phyloP scores from a whole-genome alignment of 768 basidiomycete species.

The Mrakia blollopis region DNA sequence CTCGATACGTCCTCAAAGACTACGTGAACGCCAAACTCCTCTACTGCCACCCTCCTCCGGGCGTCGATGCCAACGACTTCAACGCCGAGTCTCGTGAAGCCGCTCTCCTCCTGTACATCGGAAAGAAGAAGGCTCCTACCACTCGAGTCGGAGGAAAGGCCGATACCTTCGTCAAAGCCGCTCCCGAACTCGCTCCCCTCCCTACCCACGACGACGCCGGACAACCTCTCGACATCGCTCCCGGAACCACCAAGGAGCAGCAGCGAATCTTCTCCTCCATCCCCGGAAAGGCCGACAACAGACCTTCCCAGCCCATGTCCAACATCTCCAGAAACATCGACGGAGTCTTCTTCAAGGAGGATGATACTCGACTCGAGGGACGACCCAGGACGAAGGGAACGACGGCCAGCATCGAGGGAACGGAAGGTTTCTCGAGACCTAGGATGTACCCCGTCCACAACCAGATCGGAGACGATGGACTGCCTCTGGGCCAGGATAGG shows the following conservation, averaged over 20 bases:
- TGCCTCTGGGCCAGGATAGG: constrained; percentile 47
- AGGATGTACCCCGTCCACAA: constrained; percentile 80
- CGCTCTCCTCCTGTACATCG: constrained; percentile 53
- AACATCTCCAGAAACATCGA: constrained; percentile 62
- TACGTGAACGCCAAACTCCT: constrained; percentile 92
- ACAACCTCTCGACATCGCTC: constrained; percentile 29
- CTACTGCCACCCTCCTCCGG: constrained; percentile 76
- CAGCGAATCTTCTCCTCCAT: constrained; percentile 34
- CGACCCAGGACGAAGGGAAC: constrained; percentile 62
- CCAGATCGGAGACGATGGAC: constrained; percentile 70
- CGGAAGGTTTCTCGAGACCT: constrained; percentile 58
- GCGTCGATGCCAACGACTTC: constrained; percentile 59
- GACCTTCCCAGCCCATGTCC: constrained; percentile 40
- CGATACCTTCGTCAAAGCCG: constrained; percentile 65
- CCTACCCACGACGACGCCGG: constrained; percentile 40
- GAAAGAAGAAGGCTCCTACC: constrained; percentile 83
- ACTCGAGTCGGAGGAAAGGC: constrained; percentile 80
- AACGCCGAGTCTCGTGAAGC: constrained; percentile 63
- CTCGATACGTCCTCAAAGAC: constrained; percentile 89
- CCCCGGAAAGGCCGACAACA: constrained; percentile 46
- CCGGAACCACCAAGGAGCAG: constrained; percentile 29
- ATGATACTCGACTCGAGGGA: constrained; percentile 41
- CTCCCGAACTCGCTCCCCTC: neutral
- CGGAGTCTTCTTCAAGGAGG: constrained; percentile 69
- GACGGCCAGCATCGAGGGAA: constrained; percentile 50